Conservation (phyloP, 768 basidiomycete species). For the Grammothele lineata region DNA sequence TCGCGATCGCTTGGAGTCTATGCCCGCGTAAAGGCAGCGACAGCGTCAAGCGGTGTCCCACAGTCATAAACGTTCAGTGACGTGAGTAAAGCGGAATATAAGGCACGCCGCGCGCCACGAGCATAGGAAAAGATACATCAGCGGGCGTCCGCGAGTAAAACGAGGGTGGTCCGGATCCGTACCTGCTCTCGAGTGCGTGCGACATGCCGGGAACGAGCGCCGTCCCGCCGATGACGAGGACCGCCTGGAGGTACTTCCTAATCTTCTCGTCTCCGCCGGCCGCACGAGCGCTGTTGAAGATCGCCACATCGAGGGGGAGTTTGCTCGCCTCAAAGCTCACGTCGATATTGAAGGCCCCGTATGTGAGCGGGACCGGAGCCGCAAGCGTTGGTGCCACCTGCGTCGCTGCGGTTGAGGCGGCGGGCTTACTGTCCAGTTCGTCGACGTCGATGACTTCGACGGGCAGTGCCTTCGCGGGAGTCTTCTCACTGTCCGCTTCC, state of each 20-base stretch:
- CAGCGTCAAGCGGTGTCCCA: too few species aligned
- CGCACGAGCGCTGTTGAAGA: constrained; percentile 88
- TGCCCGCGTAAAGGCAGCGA: too few species aligned
- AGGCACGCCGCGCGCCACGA: too few species aligned
- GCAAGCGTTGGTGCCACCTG: constrained; percentile 16
- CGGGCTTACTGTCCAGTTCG: constrained; percentile 17
- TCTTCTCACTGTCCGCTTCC: too few species aligned
- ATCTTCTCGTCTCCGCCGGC: constrained; percentile 87
- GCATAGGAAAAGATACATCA: too few species aligned
- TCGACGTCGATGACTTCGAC: constrained; percentile 46
- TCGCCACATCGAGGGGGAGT: constrained; percentile 86
- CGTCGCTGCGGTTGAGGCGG: constrained; percentile 18
- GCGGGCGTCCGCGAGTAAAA: not conserved
- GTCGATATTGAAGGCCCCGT: constrained; percentile 59
- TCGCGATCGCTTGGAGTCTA: constrained; percentile 80
- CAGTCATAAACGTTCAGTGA: too few species aligned
- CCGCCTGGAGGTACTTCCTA: constrained; percentile 82
- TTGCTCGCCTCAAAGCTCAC: constrained; percentile 84
- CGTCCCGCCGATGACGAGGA: constrained; percentile 84
- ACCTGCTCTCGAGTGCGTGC: constrained; percentile 88
- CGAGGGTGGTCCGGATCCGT: constrained; percentile 24
- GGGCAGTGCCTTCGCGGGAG: too few species aligned
- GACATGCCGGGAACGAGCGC: constrained; percentile 78
- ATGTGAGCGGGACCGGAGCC: constrained; percentile 25
- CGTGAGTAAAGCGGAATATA: too few species aligned